These are phyloP conservation scores for Fusarium caatingaense DNA, from an alignment of 2,329 filamentous ascomycete genomes.

Conservation along the genomic window DNA sequence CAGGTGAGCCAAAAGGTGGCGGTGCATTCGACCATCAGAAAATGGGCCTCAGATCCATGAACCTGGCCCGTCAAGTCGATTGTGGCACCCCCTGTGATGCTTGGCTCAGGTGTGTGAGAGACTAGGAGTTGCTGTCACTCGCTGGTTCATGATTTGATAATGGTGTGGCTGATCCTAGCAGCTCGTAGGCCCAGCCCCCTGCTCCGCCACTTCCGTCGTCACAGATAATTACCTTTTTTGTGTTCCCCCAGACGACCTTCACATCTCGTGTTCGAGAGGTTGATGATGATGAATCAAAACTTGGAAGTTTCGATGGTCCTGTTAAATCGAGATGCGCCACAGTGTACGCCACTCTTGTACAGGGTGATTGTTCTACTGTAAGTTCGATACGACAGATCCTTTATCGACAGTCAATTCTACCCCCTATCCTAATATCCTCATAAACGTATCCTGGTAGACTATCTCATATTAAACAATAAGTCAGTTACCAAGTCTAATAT, in stretches of 20 bases:
- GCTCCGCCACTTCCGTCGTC: slow-evolving; percentile 38
- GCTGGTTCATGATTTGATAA: slow-evolving; percentile 11
- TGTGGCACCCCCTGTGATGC: slow-evolving; percentile 31
- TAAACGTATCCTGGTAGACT: slow-evolving; percentile 4
- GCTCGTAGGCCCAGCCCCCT: slow-evolving; percentile 22
- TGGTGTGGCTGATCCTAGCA: slow-evolving; percentile 41
- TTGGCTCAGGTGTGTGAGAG: slow-evolving; percentile 31
- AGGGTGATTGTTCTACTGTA: slow-evolving; percentile 22
- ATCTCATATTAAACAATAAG: slow-evolving; percentile 8
- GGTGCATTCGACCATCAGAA: slow-evolving; percentile 27
- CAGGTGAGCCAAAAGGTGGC: slow-evolving; percentile 41
- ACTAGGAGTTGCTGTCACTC: slow-evolving; percentile 21
- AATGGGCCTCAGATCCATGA: slow-evolving; percentile 25
- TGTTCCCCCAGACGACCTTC: slow-evolving; percentile 12
- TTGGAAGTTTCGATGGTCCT: slow-evolving; percentile 14
- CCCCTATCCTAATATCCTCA: slow-evolving; percentile 13
- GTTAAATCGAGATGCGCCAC: slow-evolving; percentile 35
- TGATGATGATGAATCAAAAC: slow-evolving; percentile 23
- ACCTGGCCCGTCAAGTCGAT: slow-evolving; percentile 12
- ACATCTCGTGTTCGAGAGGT: slow-evolving; percentile 30
- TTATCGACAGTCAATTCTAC: neutral
- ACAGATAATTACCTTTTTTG: slow-evolving; percentile 20
- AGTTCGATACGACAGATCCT: slow-evolving; percentile 1
- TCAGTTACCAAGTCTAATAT: slow-evolving; percentile 10
- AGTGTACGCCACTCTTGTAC: slow-evolving; percentile 37